Base-by-base conservation (phyloP, 2,329 filamentous ascomycete genomes). In the Neocucurbitaria cava region DNA sequence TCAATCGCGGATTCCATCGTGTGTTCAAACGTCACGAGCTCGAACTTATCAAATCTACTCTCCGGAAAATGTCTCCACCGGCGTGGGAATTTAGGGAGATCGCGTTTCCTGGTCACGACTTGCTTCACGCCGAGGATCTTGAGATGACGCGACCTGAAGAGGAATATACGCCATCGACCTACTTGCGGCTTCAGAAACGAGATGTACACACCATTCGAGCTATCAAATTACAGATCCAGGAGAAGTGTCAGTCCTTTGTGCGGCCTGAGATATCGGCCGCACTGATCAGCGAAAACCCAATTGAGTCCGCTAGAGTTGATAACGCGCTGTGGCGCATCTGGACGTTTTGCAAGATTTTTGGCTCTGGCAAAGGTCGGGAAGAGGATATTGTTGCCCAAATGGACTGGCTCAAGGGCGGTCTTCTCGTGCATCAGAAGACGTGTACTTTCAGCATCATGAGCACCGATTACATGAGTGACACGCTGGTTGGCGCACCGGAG, bases 331-430 rank as follows among this genome's bases (percentile, higher is more conserved):
- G 85, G 84, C 82, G 86, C 2, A 83, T 89, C 26, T 88, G 86
- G 85, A 86, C 82, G 0, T 89, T 88, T 71, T 88, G 85, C 70
- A 81, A 81, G 49, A 82, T 87, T 28, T 89, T 89, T 48, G 86
- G 86, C 1, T 81, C 78, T 45, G 79, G 79, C 0, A 87, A 85
- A 60, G 79, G 79, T 4, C 79, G 85, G 13, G 84, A 87, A 60
- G 81, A 85, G 26, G 85, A 88, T 54, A 76, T 87, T 30, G 76
- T 81, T 31, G 84, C 81, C 3, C 85, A 88, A 66, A 79, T 85
- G 60, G 85, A 87, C 62, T 89, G 86, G 86, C 74, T 89, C 10
- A 82, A 81, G 53, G 86, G 85, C 30, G 85, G 85, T 2, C 52
- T 73, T 5, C 69, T 84, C 39, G 83, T 83, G 3, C 77, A 80